Conservation (phyloP, 192 early-diverging fungal genomes). For the Backusella macrospora region DNA sequence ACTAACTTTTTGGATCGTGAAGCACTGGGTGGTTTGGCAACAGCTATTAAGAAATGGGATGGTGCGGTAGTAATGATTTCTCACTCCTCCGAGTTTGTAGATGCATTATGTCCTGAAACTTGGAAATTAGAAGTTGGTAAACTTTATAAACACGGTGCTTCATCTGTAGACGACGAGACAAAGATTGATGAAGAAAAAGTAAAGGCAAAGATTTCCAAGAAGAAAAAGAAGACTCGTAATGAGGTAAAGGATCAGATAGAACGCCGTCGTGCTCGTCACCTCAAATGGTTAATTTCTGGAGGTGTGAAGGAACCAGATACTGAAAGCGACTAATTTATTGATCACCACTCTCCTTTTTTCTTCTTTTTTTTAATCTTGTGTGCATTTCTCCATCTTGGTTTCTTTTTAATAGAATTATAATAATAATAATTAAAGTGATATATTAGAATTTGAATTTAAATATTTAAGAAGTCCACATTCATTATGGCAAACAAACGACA, state of each 20-base stretch:
- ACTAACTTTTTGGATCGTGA: conserved; percentile 77
- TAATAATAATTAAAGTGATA: background rate
- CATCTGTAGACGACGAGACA: conserved; percentile 46
- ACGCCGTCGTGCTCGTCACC: conserved; percentile 51
- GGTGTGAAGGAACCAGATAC: conserved; percentile 35
- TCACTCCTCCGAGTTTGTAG: conserved; percentile 76
- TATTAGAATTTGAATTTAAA: too few relatives aligned
- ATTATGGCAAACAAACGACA: background rate
- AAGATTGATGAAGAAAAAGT: conserved; percentile 49
- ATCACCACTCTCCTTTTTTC: too few relatives aligned
- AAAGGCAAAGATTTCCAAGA: conserved; percentile 53
- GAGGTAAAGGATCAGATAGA: conserved; percentile 50
- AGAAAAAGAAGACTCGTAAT: conserved; percentile 60
- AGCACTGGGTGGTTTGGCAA: conserved; percentile 72
- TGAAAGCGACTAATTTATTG: conserved; percentile 30
- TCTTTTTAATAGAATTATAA: conserved; percentile 12
- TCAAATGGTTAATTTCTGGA: conserved; percentile 50
- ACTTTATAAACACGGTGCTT: conserved; percentile 47
- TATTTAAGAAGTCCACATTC: background rate
- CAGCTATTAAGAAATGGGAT: conserved; percentile 71
- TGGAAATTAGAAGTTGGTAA: conserved; percentile 68
- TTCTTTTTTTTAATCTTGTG: conserved; percentile 6
- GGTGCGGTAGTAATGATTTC: conserved; percentile 84
- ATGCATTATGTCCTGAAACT: conserved; percentile 67
- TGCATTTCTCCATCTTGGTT: background rate